phyloP scores from a whole-genome alignment of 768 basidiomycete genomes.

The Nidula microcarpa region DNA sequence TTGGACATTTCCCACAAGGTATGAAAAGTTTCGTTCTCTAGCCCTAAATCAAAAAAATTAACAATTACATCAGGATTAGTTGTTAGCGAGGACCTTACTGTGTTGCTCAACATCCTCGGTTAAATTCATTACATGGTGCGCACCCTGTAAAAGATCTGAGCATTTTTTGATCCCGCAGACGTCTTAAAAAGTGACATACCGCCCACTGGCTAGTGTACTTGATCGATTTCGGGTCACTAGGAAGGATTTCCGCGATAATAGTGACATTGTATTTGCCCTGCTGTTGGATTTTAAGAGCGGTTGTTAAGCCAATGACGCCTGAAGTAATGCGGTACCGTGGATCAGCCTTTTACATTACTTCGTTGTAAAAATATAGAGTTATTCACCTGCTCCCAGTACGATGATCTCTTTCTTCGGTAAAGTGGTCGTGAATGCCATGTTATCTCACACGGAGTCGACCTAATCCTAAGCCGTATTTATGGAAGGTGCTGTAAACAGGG shows the following conservation, averaged over 20 bases:
- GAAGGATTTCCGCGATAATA: conserved; percentile 68
- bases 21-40: conserved; percentile 74
- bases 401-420: not conserved
- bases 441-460: conserved; percentile 2
- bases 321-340: not conserved
- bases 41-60: conserved; percentile 31
- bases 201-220: conserved; percentile 83
- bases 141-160: conserved; percentile 49
- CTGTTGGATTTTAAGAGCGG: conserved; percentile 69
- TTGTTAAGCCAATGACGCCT: conserved; percentile 80
- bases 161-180: not conserved
- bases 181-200: conserved; percentile 34
- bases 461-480: too few species aligned
- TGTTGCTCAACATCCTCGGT: conserved; percentile 49
- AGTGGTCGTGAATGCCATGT: not conserved
- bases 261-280: conserved; percentile 59
- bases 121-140: conserved; percentile 69
- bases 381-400: not conserved
- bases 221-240: conserved; percentile 70
- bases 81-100: conserved; percentile 29
- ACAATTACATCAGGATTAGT: not conserved
- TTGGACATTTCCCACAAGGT: conserved; percentile 71
- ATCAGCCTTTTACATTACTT: not conserved
- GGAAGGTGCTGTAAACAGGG: too few species aligned
- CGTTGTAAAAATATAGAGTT: not conserved